phyloP scores from a whole-genome alignment of 108 stramenopile genomes.

The Cylindrotheca closterium region DNA sequence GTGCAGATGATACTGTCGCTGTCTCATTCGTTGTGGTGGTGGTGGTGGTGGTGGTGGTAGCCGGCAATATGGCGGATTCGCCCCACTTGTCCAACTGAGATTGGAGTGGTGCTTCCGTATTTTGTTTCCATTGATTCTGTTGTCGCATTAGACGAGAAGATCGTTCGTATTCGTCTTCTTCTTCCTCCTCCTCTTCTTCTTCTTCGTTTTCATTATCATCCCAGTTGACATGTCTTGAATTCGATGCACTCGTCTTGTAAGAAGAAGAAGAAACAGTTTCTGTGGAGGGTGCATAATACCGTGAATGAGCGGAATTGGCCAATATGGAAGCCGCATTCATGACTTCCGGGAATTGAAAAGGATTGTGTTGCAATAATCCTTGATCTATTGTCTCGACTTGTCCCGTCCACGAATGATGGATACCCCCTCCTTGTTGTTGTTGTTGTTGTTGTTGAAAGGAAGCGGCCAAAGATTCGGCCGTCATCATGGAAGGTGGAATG shows the following conservation, averaged over 20 bases:
- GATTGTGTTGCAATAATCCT: too few species aligned
- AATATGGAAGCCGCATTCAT: slow-evolving; percentile 29
- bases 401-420: not conserved
- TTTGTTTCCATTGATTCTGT: slow-evolving; percentile 28
- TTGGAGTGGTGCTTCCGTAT: slow-evolving; percentile 29
- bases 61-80: not conserved
- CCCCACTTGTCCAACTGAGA: slow-evolving; percentile 24
- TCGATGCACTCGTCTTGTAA: slow-evolving; percentile 13
- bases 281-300: slow-evolving; percentile 40
- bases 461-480: slow-evolving; percentile 5
- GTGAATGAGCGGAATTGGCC: slow-evolving; percentile 38
- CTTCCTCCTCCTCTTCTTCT: slow-evolving; percentile 54
- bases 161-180: slow-evolving; percentile 28
- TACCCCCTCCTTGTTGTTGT: not conserved
- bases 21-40: slow-evolving; percentile 12
- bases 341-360: too few species aligned
- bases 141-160: slow-evolving; percentile 25
- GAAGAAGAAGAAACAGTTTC: not conserved
- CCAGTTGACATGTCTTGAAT: slow-evolving; percentile 55
- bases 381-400: too few species aligned
- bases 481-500: not conserved
- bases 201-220: slow-evolving; percentile 61
- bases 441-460: not conserved
- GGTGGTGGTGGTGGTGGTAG: not conserved
- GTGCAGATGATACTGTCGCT: slow-evolving; percentile 8